These are phyloP conservation scores for Cenchrus fungigraminus DNA, from an alignment of 176 grass and related monocot species.

Conservation along the genomic window DNA sequence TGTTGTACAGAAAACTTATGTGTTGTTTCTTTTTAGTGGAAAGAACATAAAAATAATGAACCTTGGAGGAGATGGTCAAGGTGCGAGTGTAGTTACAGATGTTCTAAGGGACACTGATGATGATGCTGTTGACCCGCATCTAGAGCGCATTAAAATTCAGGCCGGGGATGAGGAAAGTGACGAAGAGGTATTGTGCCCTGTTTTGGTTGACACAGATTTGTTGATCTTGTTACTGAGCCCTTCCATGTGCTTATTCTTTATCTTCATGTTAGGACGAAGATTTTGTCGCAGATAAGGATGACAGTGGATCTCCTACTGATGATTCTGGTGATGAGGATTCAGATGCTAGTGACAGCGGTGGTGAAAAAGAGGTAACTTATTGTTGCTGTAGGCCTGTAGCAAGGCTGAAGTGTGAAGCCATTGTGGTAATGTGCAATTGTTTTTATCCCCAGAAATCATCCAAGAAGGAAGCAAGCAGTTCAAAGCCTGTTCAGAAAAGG, in stretches of 20 bases:
- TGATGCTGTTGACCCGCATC: slow-evolving; percentile 85
- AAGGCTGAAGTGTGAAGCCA: slow-evolving; percentile 8
- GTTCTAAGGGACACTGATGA: slow-evolving; percentile 78
- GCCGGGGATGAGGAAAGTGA: slow-evolving; percentile 93
- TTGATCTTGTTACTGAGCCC: slow-evolving; percentile 19
- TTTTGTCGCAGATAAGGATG: slow-evolving; percentile 96
- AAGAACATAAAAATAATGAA: slow-evolving; percentile 96
- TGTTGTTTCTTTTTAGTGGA: slow-evolving; percentile 63
- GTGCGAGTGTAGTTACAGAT: slow-evolving; percentile 66
- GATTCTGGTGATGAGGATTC: slow-evolving; percentile 90
- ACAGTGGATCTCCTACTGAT: slow-evolving; percentile 94
- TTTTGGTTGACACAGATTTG: slow-evolving; percentile 29
- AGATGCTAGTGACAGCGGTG: slow-evolving; percentile 90
- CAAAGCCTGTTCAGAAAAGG: slow-evolving; percentile 73
- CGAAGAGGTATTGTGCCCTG: slow-evolving; percentile 75
- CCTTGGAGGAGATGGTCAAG: slow-evolving; percentile 84
- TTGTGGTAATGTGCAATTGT: slow-evolving; percentile 24
- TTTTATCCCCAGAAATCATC: slow-evolving; percentile 61
- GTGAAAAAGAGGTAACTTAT: slow-evolving; percentile 65
- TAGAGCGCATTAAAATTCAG: slow-evolving; percentile 74
- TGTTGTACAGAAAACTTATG: slow-evolving; percentile 37
- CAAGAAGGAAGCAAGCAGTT: slow-evolving; percentile 77
- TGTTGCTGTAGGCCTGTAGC: neutral
- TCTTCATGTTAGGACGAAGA: slow-evolving; percentile 80
- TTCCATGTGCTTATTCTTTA: slow-evolving; percentile 18